Evolutionary conservation across 2,329 filamentous ascomycete genomes (phyloP), one percentile per base, ranked within the genome.

Genomic region (Alternaria gaisen): DNA sequence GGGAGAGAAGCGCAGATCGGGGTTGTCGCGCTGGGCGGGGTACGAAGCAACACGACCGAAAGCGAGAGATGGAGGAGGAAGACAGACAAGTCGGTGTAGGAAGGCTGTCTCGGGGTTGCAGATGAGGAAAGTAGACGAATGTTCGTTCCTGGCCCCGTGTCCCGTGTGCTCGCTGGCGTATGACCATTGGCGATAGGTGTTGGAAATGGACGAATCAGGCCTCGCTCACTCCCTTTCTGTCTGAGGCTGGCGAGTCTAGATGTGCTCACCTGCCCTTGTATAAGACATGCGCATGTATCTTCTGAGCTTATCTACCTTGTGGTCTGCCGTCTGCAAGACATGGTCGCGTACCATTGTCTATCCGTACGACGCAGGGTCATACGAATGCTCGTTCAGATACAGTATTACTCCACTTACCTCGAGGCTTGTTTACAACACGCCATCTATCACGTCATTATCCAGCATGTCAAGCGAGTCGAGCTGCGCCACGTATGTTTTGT

Each of bases 161-260:
- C 68, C 63, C 68, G 65, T 72, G 66, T 66, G 65, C 30, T 50
- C 46, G 14, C 56, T 69, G 67, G 66, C 66, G 63, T 65, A 68
- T 67, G 65, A 66, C 65, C 62, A 67, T 68, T 61, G 61, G 69
- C 69, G 67, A 67, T 70, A 63, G 64, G 63, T 58, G 67, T 53
- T 60, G 61, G 47, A 44, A 51, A 63, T 65, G 61, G 64, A 61
- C 71, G 65, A 74, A 74, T 76, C 71, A 75, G 57, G 64, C 40
- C 61, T 47, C 63, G 51, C 56, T 58, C 53, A 61, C 64, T 58
- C 63, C 61, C 68, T 66, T 66, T 63, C 54, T 59, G 43, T 63
- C 61, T 52, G 65, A 54, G 68, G 71, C 69, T 68, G 70, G 69
- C 68, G 58, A 59, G 48, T 60, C 57, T 56, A 58, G 59, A 46